Percentiles rank a stretch among this genome's conserved stretches.
Evolutionary conservation across 1,284 basidiomycete genomes (phyloP).

Genomic region (Apiotrichum montevideense): DNA sequence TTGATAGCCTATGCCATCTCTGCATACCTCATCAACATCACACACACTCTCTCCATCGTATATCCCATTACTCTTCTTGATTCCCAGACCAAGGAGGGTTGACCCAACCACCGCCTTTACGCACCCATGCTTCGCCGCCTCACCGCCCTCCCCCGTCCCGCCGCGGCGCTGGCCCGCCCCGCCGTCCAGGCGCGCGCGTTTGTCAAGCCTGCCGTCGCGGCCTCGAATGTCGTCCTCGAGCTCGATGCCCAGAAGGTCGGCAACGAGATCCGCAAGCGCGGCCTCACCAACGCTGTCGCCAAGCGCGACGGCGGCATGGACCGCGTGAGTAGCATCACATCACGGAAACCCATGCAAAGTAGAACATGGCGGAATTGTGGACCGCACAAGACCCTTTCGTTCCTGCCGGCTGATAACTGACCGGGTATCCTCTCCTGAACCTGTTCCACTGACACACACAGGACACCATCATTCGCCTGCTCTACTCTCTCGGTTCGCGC

Average conservation of each 20-base stretch:
- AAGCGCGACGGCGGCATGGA: constrained; percentile 45
- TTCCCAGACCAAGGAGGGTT: constrained; percentile 10
- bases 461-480: constrained; percentile 87
- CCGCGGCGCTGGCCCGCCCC: constrained; percentile 13
- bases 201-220: constrained; percentile 26
- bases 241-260: constrained; percentile 43
- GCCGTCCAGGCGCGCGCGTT: constrained; percentile 12
- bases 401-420: too few relatives aligned
- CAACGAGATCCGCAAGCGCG: constrained; percentile 44
- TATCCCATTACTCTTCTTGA: neutral
- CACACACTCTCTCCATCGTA: neutral
- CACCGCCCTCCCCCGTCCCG: constrained; percentile 22
- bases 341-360: too few relatives aligned
- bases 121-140: constrained; percentile 31
- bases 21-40: too few relatives aligned
- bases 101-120: constrained; percentile 1
- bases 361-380: too few relatives aligned
- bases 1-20: too few relatives aligned
- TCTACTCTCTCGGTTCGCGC: constrained; percentile 91
- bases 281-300: constrained; percentile 29
- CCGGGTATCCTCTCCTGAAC: neutral
- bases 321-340: constrained; percentile 27
- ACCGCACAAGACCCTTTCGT: too few relatives aligned
- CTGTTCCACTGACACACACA: constrained; percentile 35
- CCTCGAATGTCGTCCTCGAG: constrained; percentile 38